A percentile compares a stretch with the other conserved stretches of the same genome.
phyloP scores from a whole-genome alignment of 441 rosid genomes.

The Capsella rubella region DNA sequence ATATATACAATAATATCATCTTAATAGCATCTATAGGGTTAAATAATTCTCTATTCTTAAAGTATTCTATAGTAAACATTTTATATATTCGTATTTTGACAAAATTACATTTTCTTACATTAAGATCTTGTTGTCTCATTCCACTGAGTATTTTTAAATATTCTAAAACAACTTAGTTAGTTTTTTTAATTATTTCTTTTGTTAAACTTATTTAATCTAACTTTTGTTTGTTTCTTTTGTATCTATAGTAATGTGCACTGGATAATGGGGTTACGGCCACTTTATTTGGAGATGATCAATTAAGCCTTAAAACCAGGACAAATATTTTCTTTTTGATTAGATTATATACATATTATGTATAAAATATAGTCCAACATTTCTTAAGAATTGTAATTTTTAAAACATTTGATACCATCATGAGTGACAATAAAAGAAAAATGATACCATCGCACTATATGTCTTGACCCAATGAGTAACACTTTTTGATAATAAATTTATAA shows the following conservation, averaged over 20 bases:
- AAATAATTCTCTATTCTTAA: not conserved
- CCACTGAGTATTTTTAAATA: constrained; percentile 22
- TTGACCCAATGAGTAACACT: constrained; percentile 23
- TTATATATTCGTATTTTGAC: constrained; percentile 4
- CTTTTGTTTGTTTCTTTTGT: not conserved
- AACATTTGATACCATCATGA: constrained; percentile 33
- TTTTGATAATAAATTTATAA: constrained; percentile 24
- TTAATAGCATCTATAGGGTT: constrained; percentile 24
- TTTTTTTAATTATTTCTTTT: too few species aligned
- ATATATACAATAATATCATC: constrained; percentile 27
- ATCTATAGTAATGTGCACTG: constrained; percentile 29
- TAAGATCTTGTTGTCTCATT: not conserved
- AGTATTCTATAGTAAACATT: not conserved
- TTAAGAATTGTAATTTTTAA: constrained; percentile 42
- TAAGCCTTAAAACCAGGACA: constrained; percentile 42
- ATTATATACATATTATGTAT: constrained; percentile 37
- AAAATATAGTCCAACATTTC: constrained; percentile 34
- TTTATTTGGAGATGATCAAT: constrained; percentile 39
- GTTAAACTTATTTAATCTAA: constrained; percentile 2
- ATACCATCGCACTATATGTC: constrained; percentile 43
- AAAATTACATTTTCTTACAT: constrained; percentile 4
- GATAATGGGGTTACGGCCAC: constrained; percentile 48
- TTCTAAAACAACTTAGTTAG: constrained; percentile 5
- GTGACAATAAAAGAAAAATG: constrained; percentile 25
- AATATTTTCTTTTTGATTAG: constrained; percentile 40